Percentiles rank a stretch among this genome's conserved stretches.
phyloP scores from a whole-genome alignment of 2,329 filamentous ascomycete species.

The Verticillium longisporum region DNA sequence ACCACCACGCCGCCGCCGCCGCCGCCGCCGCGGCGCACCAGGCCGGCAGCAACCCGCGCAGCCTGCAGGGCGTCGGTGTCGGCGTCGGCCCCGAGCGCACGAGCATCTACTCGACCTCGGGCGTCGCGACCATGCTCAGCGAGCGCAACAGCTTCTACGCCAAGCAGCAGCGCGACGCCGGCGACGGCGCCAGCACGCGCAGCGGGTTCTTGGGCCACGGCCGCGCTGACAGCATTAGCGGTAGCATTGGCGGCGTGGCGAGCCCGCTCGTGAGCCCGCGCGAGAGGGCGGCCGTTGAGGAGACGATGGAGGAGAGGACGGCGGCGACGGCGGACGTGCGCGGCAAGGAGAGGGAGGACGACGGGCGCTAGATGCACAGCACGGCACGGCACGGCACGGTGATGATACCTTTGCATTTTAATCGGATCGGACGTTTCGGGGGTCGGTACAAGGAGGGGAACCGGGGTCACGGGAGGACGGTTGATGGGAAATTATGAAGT shows the following conservation, averaged over 20 bases:
- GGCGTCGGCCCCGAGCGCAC: slow-evolving; percentile 51
- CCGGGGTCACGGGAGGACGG: neutral
- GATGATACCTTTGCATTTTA: neutral
- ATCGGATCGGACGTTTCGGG: neutral
- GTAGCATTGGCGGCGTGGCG: slow-evolving; percentile 59
- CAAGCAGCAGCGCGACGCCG: slow-evolving; percentile 41
- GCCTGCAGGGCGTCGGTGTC: slow-evolving; percentile 25
- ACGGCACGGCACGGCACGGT: neutral
- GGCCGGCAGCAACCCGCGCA: slow-evolving; percentile 24
- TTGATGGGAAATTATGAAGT: neutral
- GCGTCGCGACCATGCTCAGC: slow-evolving; percentile 57
- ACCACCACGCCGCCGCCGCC: slow-evolving; percentile 23
- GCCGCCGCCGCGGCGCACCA: slow-evolving; percentile 27
- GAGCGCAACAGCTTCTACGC: slow-evolving; percentile 81
- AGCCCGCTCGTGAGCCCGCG: slow-evolving; percentile 56
- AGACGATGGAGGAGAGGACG: slow-evolving; percentile 17
- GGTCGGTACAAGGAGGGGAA: neutral
- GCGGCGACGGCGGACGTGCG: neutral
- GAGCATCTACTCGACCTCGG: slow-evolving; percentile 74
- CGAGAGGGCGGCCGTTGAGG: slow-evolving; percentile 21
- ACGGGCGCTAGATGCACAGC: neutral
- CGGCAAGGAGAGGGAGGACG: neutral
- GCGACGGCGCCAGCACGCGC: slow-evolving; percentile 69
- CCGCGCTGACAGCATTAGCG: slow-evolving; percentile 73
- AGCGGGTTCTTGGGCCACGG: slow-evolving; percentile 73